These are phyloP conservation scores for Ogataea glucozyma DNA, from an alignment of 805 yeast species.

Conservation along the genomic window DNA sequence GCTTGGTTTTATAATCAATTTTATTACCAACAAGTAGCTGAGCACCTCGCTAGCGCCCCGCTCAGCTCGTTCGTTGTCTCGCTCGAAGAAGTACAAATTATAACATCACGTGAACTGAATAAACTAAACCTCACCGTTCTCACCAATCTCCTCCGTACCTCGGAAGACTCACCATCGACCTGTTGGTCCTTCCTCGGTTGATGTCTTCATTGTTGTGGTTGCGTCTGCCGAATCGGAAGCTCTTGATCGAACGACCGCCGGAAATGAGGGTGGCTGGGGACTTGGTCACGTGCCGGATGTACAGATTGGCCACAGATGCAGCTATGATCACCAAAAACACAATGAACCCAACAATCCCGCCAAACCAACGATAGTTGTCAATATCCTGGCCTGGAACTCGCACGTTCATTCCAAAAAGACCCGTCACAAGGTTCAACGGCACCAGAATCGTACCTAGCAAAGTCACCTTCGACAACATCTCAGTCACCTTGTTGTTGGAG, in stretches of 20 bases:
- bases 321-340: constrained; percentile 26
- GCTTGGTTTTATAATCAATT: too few species aligned
- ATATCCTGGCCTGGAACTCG: constrained; percentile 69
- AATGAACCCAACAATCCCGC: constrained; percentile 37
- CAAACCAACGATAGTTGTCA: constrained; percentile 53
- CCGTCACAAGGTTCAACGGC: constrained; percentile 88
- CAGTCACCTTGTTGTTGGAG: constrained; percentile 82
- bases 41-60: too few species aligned
- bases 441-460: constrained; percentile 85
- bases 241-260: constrained; percentile 27
- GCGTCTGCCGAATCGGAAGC: constrained; percentile 33
- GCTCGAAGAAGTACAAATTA: not conserved
- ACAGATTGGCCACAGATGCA: constrained; percentile 27
- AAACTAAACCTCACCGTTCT: not conserved
- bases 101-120: not conserved
- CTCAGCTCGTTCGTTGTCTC: too few species aligned
- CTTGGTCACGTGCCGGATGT: constrained; percentile 25
- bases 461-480: constrained; percentile 86
- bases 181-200: constrained; percentile 24
- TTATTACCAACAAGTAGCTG: too few species aligned
- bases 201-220: constrained; percentile 14
- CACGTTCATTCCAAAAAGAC: constrained; percentile 96
- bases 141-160: constrained; percentile 37
- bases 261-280: constrained; percentile 11
- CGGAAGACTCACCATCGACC: constrained; percentile 34